Evolutionary conservation across 768 basidiomycete genomes (phyloP).

Genomic region (Amyloporia xantha): DNA sequence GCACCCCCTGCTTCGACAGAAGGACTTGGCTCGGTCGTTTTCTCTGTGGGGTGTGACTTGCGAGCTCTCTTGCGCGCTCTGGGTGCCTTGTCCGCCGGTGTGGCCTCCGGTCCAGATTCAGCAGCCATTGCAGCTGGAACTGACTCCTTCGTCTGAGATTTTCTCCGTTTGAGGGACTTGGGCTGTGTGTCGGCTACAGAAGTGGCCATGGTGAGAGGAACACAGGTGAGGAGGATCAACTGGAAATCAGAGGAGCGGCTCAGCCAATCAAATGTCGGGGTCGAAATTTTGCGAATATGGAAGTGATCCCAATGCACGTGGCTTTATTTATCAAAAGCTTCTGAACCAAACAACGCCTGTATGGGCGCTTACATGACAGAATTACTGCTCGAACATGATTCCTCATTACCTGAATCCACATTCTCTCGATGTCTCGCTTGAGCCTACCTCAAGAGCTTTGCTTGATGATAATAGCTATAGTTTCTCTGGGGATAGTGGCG

Average conservation of each 20-base stretch:
- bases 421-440: not conserved
- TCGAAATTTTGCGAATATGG: not conserved
- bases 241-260: not conserved
- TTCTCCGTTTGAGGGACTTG: not conserved
- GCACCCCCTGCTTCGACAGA: not conserved
- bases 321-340: conserved; percentile 2
- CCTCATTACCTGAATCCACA: conserved; percentile 3
- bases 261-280: not conserved
- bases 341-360: conserved; percentile 2
- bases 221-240: not conserved
- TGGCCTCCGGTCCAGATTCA: not conserved
- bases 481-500: not conserved
- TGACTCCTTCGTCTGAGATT: not conserved
- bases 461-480: not conserved
- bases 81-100: not conserved
- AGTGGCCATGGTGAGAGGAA: conserved; percentile 1
- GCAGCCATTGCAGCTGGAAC: not conserved
- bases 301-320: conserved; percentile 2
- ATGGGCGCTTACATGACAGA: too few relatives aligned
- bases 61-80: not conserved
- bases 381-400: not conserved
- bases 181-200: not conserved
- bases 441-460: not conserved
- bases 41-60: not conserved
- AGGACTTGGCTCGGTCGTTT: not conserved